Conservation (phyloP, 202 grass and related monocot species). For the Hordeum pubiflorum region DNA sequence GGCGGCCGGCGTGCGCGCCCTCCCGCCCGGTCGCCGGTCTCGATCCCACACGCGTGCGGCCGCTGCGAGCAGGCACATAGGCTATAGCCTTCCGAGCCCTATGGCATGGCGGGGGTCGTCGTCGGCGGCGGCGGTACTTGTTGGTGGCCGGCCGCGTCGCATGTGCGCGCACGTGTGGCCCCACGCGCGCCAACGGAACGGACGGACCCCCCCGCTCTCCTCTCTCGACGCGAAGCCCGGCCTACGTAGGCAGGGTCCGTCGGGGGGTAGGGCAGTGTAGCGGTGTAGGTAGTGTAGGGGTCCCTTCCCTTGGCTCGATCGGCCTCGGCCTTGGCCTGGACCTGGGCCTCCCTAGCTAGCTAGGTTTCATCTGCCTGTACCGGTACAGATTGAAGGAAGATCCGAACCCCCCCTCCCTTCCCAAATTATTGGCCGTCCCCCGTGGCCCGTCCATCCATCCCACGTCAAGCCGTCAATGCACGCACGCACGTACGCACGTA, state of each 20-base stretch:
- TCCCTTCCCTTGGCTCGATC: background rate
- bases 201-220: background rate
- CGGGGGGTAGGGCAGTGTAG: background rate
- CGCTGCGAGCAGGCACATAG: too few species aligned
- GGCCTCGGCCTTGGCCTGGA: background rate
- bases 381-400: background rate
- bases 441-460: background rate
- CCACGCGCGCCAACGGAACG: constrained; percentile 8
- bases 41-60: too few species aligned
- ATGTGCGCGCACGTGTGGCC: constrained; percentile 23
- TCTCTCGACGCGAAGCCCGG: background rate
- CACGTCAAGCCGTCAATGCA: background rate
- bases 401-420: background rate
- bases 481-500: too few species aligned
- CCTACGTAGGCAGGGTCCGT: background rate
- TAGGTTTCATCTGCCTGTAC: background rate
- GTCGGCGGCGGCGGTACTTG: too few species aligned
- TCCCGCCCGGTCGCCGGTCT: too few species aligned
- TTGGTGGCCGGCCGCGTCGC: too few species aligned
- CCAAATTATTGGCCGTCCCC: constrained; percentile 9
- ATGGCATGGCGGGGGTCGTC: too few species aligned
- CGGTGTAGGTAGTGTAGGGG: background rate
- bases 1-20: background rate
- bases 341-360: constrained; percentile 21
- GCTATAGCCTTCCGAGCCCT: too few species aligned